Conservation (phyloP, 2,329 filamentous ascomycete genomes). For the Diaporthe destruens region DNA sequence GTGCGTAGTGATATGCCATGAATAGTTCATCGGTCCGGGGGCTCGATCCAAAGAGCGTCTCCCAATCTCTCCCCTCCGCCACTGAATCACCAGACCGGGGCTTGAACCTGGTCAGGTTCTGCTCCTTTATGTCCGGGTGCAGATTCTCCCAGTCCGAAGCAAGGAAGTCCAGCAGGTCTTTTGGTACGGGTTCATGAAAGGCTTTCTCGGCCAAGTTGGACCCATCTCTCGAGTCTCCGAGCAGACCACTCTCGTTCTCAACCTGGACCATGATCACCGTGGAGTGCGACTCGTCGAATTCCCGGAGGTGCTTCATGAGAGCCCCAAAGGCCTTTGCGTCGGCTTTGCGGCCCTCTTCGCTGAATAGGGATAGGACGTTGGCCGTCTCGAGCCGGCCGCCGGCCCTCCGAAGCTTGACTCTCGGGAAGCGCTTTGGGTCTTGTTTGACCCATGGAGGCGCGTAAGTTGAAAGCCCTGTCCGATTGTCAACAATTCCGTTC, state of each 20-base stretch:
- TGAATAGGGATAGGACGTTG: slow-evolving; percentile 46
- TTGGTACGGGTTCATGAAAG: slow-evolving; percentile 8
- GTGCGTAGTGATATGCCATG: slow-evolving; percentile 53
- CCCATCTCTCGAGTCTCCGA: slow-evolving; percentile 65
- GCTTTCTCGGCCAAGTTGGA: slow-evolving; percentile 48
- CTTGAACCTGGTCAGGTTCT: slow-evolving; percentile 7
- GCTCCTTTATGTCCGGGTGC: slow-evolving; percentile 14
- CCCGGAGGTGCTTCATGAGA: slow-evolving; percentile 44
- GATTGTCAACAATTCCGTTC: background rate
- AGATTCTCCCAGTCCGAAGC: slow-evolving; percentile 8
- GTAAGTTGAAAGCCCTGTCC: background rate
- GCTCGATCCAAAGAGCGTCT: slow-evolving; percentile 48
- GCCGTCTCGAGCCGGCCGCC: slow-evolving; percentile 45
- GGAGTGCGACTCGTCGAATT: slow-evolving; percentile 58
- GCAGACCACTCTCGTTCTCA: slow-evolving; percentile 66
- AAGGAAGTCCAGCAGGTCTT: background rate
- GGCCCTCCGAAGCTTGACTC: slow-evolving; percentile 47
- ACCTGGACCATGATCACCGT: slow-evolving; percentile 70
- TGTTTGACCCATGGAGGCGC: slow-evolving; percentile 47
- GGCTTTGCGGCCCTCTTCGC: slow-evolving; percentile 1
- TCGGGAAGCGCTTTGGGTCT: slow-evolving; percentile 46
- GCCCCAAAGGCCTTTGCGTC: slow-evolving; percentile 8
- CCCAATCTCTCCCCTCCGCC: background rate
- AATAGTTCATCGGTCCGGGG: slow-evolving; percentile 51
- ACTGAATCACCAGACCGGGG: background rate